Base-by-base conservation (phyloP, 129 eudicot species). In the Silybum marianum region DNA sequence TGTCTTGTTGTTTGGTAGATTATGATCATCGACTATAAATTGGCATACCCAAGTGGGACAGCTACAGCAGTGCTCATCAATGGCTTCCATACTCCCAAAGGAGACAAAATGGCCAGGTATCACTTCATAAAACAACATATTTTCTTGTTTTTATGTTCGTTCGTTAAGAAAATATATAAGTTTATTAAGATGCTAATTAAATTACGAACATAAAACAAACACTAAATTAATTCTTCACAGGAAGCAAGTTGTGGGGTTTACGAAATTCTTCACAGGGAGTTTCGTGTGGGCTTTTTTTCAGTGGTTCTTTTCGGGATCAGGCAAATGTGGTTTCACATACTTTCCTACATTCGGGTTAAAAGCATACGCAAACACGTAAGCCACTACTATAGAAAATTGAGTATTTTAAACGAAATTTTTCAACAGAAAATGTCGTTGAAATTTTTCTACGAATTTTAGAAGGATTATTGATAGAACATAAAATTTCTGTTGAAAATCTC, bases 61-160 rank as follows among this genome's bases (percentile, higher is more conserved):
- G 99, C 99, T 21, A 95, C 99, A 39, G 99, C 97, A 30, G 92
- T 95, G 76, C 97, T 95, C 60, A 95, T 95, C 82, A 95, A 92
- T 78, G 99, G 99, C 8, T 95, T 95, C 74, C 99, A 95, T 78
- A 95, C 96, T 44, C 80, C 89, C 18, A 95, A 88, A 62, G 97
- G 96, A 77, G 94, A 95, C 88, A 84, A 90, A 69, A 86, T 85
- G 93, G 97, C 99, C 75, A 95, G 90, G 99, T 92, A 87, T 26
- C 19, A 86, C 51, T 30, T 74, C 30, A 12, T 11, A 5, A 1
- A 39, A 42, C 8, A 2, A 7, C 25, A 19, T 21, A 19, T 18
- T 58, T 7, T 58, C 7, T 18, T 16, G 18, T 10, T 9, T 11
- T 9, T 42, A 9, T 42, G 51, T 42, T 42, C 13, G 13, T 48